These are phyloP conservation scores for Clausena lansium DNA, from an alignment of 345 rosid species.

Conservation along the genomic window DNA sequence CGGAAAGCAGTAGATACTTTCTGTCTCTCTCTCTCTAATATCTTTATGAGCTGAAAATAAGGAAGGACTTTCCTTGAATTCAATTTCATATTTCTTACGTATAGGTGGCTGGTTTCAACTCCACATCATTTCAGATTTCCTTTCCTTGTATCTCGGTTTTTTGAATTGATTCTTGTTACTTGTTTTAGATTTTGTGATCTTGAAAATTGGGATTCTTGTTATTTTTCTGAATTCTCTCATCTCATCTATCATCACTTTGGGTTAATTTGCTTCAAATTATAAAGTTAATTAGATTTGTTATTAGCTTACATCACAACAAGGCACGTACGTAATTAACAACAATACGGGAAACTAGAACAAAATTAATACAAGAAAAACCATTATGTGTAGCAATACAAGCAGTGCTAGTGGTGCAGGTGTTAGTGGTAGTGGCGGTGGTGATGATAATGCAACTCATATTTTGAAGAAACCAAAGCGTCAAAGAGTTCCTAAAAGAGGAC, in stretches of 20 bases:
- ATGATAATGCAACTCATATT: conserved; percentile 29
- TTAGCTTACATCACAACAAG: not conserved
- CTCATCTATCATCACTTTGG: not conserved
- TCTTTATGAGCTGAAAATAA: conserved; percentile 51
- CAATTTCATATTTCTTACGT: conserved; percentile 36
- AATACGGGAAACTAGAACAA: not conserved
- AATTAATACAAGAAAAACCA: not conserved
- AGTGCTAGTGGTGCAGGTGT: conserved; percentile 27
- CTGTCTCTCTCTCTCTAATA: conserved; percentile 13
- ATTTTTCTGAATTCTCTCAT: conserved; percentile 23
- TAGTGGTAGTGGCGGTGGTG: conserved; percentile 5
- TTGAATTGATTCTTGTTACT: conserved; percentile 44
- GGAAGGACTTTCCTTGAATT: conserved; percentile 42
- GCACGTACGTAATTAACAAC: not conserved
- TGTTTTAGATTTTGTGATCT: conserved; percentile 40
- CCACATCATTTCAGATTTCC: conserved; percentile 50
- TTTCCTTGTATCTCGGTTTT: conserved; percentile 51
- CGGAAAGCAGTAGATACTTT: conserved; percentile 25
- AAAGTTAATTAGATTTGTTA: conserved; percentile 10
- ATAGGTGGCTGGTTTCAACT: conserved; percentile 49
- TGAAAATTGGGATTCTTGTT: conserved; percentile 33
- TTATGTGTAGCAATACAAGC: conserved; percentile 54
- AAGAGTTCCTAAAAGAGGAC: conserved; percentile 61
- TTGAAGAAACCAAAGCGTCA: conserved; percentile 45
- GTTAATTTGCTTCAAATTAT: conserved; percentile 7